Conservation (phyloP, 2,329 filamentous ascomycete genomes). For the Colletotrichum filicis region DNA sequence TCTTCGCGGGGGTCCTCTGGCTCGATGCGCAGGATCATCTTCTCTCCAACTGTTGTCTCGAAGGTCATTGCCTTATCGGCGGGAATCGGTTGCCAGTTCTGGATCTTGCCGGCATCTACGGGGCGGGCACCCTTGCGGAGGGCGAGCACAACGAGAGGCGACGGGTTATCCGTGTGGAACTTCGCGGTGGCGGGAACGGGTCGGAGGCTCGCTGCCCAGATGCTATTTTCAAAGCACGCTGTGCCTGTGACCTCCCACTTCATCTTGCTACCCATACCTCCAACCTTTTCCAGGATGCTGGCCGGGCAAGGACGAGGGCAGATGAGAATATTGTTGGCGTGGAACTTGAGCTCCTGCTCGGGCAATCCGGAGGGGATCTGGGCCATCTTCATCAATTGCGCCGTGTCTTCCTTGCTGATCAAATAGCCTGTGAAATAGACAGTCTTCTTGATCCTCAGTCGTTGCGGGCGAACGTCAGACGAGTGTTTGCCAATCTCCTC, state of each 20-base stretch:
- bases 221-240: constrained; percentile 78
- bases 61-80: constrained; percentile 79
- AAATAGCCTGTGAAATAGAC: constrained; percentile 95
- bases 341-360: constrained; percentile 79
- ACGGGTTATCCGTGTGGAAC: constrained; percentile 82
- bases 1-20: constrained; percentile 72
- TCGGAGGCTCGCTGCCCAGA: constrained; percentile 87
- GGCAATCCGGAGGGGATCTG: constrained; percentile 70
- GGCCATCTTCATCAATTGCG: constrained; percentile 77
- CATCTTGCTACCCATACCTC: constrained; percentile 86
- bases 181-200: constrained; percentile 75
- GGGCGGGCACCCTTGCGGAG: constrained; percentile 80
- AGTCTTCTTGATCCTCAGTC: constrained; percentile 82
- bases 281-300: constrained; percentile 82
- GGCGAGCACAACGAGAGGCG: constrained; percentile 85
- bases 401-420: constrained; percentile 77
- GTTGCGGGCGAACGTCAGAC: constrained; percentile 49
- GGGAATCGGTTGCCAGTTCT: constrained; percentile 83
- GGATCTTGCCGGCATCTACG: constrained; percentile 83
- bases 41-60: constrained; percentile 87
- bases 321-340: constrained; percentile 93
- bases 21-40: constrained; percentile 84
- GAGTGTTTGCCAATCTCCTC: constrained; percentile 55
- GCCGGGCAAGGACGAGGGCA: constrained; percentile 79
- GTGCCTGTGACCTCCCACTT: constrained; percentile 85